Base-by-base conservation (phyloP, 2,329 filamentous ascomycete genomes). In the Aspergillus luchuensis region DNA sequence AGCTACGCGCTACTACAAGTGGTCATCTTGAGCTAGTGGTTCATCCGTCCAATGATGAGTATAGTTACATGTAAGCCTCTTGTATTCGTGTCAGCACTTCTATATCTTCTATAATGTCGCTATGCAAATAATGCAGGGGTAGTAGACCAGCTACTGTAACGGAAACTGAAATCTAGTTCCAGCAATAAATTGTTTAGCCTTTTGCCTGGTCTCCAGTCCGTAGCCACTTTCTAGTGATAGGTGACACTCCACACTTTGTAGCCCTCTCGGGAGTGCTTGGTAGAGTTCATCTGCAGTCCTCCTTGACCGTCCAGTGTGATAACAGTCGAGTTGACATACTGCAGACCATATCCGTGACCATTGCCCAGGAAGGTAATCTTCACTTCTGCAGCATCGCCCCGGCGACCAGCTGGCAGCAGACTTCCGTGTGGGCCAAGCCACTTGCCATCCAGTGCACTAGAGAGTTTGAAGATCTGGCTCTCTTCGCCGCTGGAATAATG, bases 381-480 rank as follows among this genome's bases (percentile, higher is more conserved):
- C 11, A 77, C 66, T 7, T 67, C 69, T 15, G 69, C 68, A 2
- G 74, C 75, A 41, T 65, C 8, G 4, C 50, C 49, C 1, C 55
- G 17, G 10, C 66, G 17, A 28, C 50, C 52, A 19, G 64, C 58
- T 33, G 67, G 59, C 10, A 73, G 59, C 33, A 76, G 52, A 2
- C 25, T 59, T 2, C 67, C 67, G 6, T 63, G 25, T 1, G 61
- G 23, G 1, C 73, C 75, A 17, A 80, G 63, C 69, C 74, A 80
- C 57, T 69, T 69, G 5, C 76, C 75, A 66, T 81, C 78, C 11
- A 76, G 63, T 3, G 78, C 78, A 61, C 76, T 80, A 28, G 74
- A 78, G 43, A 81, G 71, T 2, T 69, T 74, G 67, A 80, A 81
- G 2, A 73, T 66, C 3, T 69, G 68, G 30, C 71, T 74, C 39